Base-by-base conservation (phyloP, 768 basidiomycete species). In the Lentinula sp. region DNA sequence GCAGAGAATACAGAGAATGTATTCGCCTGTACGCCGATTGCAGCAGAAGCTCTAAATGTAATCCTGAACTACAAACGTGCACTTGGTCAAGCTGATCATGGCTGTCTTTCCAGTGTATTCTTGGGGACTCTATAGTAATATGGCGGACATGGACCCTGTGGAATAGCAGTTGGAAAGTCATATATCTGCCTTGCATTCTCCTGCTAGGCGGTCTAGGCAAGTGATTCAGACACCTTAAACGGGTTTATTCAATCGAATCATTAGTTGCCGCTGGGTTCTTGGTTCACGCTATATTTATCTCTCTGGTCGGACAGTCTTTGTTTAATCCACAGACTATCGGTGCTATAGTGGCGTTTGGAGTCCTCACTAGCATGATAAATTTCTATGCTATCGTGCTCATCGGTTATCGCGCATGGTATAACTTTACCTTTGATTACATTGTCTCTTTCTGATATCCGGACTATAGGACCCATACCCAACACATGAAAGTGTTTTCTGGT, bases 71-170 rank as follows among this genome's bases (percentile, higher is more conserved):
- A 39, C 18, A 37, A 4, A 9, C 32, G 34, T 16, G 15, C 32
- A 21, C 34, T 10, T 18, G 13, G n/a, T 21, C 9, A 6, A 15
- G 10, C 34, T 39, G 7, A 37, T 18, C 10, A 21, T 5, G 37
- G 3, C 39, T 18, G 15, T n/a, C n/a, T 37, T 34, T 10, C 4
- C 53, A 54, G 53, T 54, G 53, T 39, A 37, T 54, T 10, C 13
- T 54, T 23, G 53, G 53, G 16, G 53, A 54, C 3, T 54, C 15
- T 18, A 54, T 54, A 21, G 53, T 54, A 6, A 54, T 54, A 54
- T 54, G 53, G 53, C 53, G 53, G 21, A 54, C 53, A 21, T 54
- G 53, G 53, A 39, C 37, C 34, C 37, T 54, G 9, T 54, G 53
- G 53, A 54, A 54, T 39, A n/a, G 35, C 18, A 54, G 34, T 40